Percentiles rank a stretch among this genome's conserved stretches.
Conservation (phyloP, 1,139 yeast species). For the Cylindricascospora bacillispora region DNA sequence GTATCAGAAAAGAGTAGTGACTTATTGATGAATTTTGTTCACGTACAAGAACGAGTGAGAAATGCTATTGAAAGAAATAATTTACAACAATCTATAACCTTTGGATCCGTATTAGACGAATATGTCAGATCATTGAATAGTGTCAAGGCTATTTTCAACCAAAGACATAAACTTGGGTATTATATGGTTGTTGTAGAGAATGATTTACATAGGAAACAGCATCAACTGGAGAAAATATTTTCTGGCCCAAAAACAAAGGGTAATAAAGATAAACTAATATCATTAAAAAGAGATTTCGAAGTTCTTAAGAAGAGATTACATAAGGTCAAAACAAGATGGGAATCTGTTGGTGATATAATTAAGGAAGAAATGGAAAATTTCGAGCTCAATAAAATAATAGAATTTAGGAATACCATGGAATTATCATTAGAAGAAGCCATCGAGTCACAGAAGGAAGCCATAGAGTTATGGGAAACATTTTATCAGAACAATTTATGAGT, state of each 20-base stretch:
- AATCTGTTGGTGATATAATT: conserved; percentile 48
- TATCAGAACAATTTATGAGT: conserved; percentile 28
- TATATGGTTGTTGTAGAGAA: conserved; percentile 42
- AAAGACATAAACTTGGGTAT: conserved; percentile 57
- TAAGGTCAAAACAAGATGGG: conserved; percentile 37
- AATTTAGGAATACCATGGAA: conserved; percentile 83
- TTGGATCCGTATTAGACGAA: conserved; percentile 83
- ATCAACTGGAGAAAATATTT: conserved; percentile 41
- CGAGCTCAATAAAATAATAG: conserved; percentile 67
- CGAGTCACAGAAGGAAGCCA: conserved; percentile 88
- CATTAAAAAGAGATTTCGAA: conserved; percentile 44
- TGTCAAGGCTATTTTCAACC: conserved; percentile 60
- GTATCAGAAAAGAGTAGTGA: conserved; percentile 56
- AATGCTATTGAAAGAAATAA: conserved; percentile 72
- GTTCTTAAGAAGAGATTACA: conserved; percentile 25
- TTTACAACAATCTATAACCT: conserved; percentile 72
- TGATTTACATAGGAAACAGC: conserved; percentile 36
- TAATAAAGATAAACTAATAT: conserved; percentile 50
- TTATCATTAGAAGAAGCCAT: conserved; percentile 81
- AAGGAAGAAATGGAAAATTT: conserved; percentile 56
- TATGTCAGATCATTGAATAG: conserved; percentile 71
- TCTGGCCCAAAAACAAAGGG: conserved; percentile 29
- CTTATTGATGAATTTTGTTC: conserved; percentile 53
- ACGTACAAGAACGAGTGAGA: conserved; percentile 55
- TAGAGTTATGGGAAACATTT: conserved; percentile 91